Evolutionary conservation across 129 eudicot genomes (phyloP).

Genomic region (Chrysanthemum seticuspe): DNA sequence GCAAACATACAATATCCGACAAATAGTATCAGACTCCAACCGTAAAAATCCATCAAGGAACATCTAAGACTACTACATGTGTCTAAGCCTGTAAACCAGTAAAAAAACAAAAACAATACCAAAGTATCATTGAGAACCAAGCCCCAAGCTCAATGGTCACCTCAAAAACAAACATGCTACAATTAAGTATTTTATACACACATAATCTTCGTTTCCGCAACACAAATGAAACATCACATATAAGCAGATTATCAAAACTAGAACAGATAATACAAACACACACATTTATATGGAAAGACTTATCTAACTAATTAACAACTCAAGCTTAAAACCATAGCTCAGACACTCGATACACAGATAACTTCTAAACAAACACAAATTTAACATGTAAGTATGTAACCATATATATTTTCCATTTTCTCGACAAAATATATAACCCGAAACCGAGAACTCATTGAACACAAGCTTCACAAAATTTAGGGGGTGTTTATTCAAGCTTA

Average conservation of each 20-base stretch:
- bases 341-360: background rate
- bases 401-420: slow-evolving; percentile 17
- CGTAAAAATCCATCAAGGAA: background rate
- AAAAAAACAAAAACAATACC: background rate
- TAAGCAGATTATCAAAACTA: background rate
- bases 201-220: slow-evolving; percentile 11
- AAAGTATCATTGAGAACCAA: background rate
- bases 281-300: background rate
- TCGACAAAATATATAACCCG: background rate
- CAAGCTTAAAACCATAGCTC: background rate
- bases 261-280: background rate
- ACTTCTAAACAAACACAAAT: background rate
- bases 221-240: background rate
- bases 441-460: background rate
- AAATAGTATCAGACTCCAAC: background rate
- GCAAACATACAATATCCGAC: background rate
- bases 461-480: background rate
- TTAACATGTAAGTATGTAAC: slow-evolving; percentile 12
- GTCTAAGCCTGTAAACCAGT: background rate
- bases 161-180: background rate
- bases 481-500: too few relatives aligned
- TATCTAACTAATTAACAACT: background rate
- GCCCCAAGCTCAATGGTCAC: slow-evolving; percentile 8
- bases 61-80: background rate
- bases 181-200: slow-evolving; percentile 5